A percentile compares a stretch with the other conserved stretches of the same genome.
phyloP scores from a whole-genome alignment of 768 basidiomycete genomes.

The Russula abietina region DNA sequence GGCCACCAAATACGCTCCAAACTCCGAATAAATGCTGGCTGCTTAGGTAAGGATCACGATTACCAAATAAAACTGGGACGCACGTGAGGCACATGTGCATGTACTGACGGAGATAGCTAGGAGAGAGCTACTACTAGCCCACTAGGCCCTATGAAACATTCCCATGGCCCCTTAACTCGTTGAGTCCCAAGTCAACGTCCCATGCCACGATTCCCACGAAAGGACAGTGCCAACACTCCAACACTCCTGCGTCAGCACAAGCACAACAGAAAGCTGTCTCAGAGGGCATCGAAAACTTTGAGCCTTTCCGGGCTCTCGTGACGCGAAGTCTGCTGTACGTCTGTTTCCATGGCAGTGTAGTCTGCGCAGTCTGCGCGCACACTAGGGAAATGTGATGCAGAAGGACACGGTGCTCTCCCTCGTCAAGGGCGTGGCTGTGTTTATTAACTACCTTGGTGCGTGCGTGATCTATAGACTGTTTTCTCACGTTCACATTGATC shows the following conservation, averaged over 20 bases:
- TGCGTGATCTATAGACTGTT: slow-evolving; percentile 16
- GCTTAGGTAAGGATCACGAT: too few relatives aligned
- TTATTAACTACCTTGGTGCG: slow-evolving; percentile 89
- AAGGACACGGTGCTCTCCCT: slow-evolving; percentile 85
- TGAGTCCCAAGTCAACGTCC: too few relatives aligned
- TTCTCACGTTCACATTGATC: not conserved
- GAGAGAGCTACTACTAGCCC: too few relatives aligned
- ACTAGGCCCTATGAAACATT: too few relatives aligned
- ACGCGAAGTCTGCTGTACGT: slow-evolving; percentile 73
- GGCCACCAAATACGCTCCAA: too few relatives aligned
- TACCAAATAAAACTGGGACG: too few relatives aligned
- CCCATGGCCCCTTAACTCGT: too few relatives aligned
- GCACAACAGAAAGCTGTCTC: slow-evolving; percentile 75
- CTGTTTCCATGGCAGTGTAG: not conserved
- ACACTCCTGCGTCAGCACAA: slow-evolving; percentile 59
- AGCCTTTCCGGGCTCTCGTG: slow-evolving; percentile 78
- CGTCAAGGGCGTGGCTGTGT: slow-evolving; percentile 86
- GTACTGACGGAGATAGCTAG: too few relatives aligned
- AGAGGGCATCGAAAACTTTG: slow-evolving; percentile 84
- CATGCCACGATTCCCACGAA: slow-evolving; percentile 79
- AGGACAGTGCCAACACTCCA: slow-evolving; percentile 50
- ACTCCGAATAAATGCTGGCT: too few relatives aligned
- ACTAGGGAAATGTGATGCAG: slow-evolving; percentile 54
- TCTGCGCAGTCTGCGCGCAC: not conserved
- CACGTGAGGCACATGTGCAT: too few relatives aligned